Base-by-base conservation (phyloP, 2,329 filamentous ascomycete genomes). In the Monosporascus sp. region DNA sequence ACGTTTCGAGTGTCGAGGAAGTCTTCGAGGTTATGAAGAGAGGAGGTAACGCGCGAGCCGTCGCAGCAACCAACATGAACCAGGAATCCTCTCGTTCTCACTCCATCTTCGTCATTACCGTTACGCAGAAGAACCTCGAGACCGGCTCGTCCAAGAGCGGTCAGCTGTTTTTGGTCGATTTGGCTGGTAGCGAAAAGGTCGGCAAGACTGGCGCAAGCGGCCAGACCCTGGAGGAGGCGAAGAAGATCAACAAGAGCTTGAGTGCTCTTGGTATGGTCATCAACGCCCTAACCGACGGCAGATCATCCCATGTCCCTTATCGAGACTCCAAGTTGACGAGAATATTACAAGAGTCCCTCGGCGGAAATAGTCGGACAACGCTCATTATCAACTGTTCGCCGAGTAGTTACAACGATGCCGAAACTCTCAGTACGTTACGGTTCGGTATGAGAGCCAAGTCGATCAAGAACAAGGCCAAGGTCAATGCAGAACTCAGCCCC, bases 241-340 rank as follows among this genome's bases (percentile, higher is more conserved):
- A 97, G 80, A 99, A 99, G 81, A 99, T 99, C 81, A 99, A 99
- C 82, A 97, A 97, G 81, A 97, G 91, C 80, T 82, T 99, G 77
- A 97, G 92, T 75, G 92, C 94, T 52, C 81, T 99, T 56, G 94
- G 94, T 65, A 97, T 97, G 92, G 94, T 97, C 75, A 99, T 99
- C 80, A 97, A 97, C 74, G 85, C 92, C 51, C 77, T 99, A 64
- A 97, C 94, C 3, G 94, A 97, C 70, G 93, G 92, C 68, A 97
- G 96, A 88, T 96, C 92, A 43, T 91, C 88, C 46, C 92, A 97
- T 67, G 82, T 99, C 60, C 94, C 94, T 1, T 99, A 97, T 72
- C 87, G 94, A 80, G 94, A 99, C 74, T 97, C 93, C 47, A 97
- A 97, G 73, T 85, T 99, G 66, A 99, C 94, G 11, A 86, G 94